phyloP scores from a whole-genome alignment of 2,329 filamentous ascomycete genomes.

The Thermothelomyces thermophilus region DNA sequence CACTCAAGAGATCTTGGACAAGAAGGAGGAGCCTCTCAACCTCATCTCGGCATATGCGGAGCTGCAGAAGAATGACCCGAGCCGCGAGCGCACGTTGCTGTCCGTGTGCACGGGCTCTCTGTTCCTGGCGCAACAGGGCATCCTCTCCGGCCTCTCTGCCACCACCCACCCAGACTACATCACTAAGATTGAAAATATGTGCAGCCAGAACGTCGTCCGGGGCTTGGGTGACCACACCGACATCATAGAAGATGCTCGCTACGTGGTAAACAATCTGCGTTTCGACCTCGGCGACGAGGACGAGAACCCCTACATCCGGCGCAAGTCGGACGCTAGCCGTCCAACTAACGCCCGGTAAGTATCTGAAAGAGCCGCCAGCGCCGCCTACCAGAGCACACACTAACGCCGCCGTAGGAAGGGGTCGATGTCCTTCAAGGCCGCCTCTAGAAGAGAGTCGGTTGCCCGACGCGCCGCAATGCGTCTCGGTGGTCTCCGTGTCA shows the following conservation, averaged over 20 bases:
- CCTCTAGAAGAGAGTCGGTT: constrained; percentile 70
- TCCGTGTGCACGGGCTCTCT: constrained; percentile 75
- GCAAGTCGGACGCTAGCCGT: constrained; percentile 61
- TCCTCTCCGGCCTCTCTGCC: constrained; percentile 71
- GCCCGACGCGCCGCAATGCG: constrained; percentile 70
- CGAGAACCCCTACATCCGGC: constrained; percentile 76
- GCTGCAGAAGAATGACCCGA: constrained; percentile 71
- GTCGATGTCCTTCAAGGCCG: constrained; percentile 73
- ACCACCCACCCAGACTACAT: constrained; percentile 78
- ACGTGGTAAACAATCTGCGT: constrained; percentile 86
- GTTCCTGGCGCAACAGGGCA: constrained; percentile 68
- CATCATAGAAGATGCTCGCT: constrained; percentile 72
- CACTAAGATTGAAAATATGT: constrained; percentile 74
- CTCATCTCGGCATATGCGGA: constrained; percentile 73
- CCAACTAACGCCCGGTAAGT: constrained; percentile 55
- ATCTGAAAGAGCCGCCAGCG: neutral
- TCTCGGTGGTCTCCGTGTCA: constrained; percentile 62
- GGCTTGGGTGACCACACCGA: constrained; percentile 72
- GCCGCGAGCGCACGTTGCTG: constrained; percentile 72
- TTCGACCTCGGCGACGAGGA: constrained; percentile 78
- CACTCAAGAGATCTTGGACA: constrained; percentile 56
- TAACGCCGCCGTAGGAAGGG: constrained; percentile 56
- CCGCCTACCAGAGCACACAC: too few species aligned
- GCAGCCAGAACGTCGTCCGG: constrained; percentile 64
- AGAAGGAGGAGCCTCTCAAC: constrained; percentile 60